These are phyloP conservation scores for Gelatoporia subvermispora DNA, from an alignment of 768 basidiomycete genomes.

Conservation along the genomic window DNA sequence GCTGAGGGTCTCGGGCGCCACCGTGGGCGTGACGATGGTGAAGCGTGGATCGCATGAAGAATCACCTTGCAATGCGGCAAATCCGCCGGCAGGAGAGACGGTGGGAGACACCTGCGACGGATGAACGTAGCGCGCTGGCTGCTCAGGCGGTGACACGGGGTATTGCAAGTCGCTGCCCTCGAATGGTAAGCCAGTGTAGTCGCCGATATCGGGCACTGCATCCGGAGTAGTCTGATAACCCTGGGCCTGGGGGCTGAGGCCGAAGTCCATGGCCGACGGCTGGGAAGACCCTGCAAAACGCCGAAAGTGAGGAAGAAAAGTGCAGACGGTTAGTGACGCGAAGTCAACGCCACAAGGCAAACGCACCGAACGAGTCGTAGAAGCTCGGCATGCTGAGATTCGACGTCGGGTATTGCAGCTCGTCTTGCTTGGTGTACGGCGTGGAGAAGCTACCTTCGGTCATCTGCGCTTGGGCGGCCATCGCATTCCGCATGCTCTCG, in stretches of 20 bases:
- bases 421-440: constrained; percentile 3
- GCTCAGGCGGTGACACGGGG: constrained; percentile 1
- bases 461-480: no score
- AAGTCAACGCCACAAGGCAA: background rate
- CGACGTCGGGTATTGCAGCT: no score
- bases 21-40: constrained; percentile 6
- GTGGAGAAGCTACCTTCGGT: no score
- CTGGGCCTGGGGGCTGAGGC: background rate
- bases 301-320: background rate
- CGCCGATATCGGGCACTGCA: constrained; percentile 4
- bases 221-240: background rate
- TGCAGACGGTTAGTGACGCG: background rate
- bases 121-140: constrained; percentile 14
- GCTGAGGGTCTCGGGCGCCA: constrained; percentile 1
- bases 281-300: no score
- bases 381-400: background rate
- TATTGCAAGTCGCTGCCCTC: constrained; percentile 4
- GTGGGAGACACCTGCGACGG: constrained; percentile 15
- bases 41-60: constrained; percentile 14
- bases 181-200: constrained; percentile 5
- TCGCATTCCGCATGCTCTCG: no score
- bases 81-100: constrained; percentile 11
- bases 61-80: constrained; percentile 9
- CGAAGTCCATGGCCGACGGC: background rate
- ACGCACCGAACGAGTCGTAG: background rate